These are phyloP conservation scores for Cladophialophora bantiana DNA, from an alignment of 2,329 filamentous ascomycete species.

Conservation along the genomic window DNA sequence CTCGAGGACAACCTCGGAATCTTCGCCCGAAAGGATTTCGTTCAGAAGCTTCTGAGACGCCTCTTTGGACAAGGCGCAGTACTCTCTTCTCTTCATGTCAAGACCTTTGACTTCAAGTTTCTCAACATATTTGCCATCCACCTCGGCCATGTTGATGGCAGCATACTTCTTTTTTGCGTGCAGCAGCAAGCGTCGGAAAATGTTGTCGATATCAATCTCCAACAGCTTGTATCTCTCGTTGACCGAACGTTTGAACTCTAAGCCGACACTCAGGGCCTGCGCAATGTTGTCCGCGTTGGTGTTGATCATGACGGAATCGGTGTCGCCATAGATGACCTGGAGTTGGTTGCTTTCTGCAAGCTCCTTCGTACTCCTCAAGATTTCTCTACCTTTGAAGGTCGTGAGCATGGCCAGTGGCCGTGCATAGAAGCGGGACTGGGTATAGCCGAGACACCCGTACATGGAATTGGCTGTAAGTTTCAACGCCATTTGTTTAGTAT, in stretches of 20 bases:
- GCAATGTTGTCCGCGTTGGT: conserved; percentile 94
- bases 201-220: conserved; percentile 97
- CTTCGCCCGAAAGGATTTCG: conserved; percentile 91
- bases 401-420: conserved; percentile 93
- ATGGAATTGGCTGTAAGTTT: conserved; percentile 99
- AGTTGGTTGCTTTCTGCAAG: conserved; percentile 89
- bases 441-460: conserved; percentile 98
- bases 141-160: conserved; percentile 89
- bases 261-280: conserved; percentile 87
- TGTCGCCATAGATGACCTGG: conserved; percentile 98
- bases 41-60: conserved; percentile 89
- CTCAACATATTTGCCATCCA: conserved; percentile 87
- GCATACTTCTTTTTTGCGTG: conserved; percentile 99
- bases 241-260: conserved; percentile 93
- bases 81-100: conserved; percentile 97
- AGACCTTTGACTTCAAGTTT: conserved; percentile 98
- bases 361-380: conserved; percentile 93
- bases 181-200: conserved; percentile 89
- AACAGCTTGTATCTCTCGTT: conserved; percentile 91
- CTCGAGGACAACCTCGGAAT: conserved; percentile 83
- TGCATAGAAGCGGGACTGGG: conserved; percentile 96
- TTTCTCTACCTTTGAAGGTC: conserved; percentile 96
- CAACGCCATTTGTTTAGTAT: conserved; percentile 95
- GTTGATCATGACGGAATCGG: conserved; percentile 99
- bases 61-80: conserved; percentile 93